Evolutionary conservation across 2,329 filamentous ascomycete genomes (phyloP), one percentile per base, ranked within the genome.

Genomic region (Fusarium tricinctum): DNA sequence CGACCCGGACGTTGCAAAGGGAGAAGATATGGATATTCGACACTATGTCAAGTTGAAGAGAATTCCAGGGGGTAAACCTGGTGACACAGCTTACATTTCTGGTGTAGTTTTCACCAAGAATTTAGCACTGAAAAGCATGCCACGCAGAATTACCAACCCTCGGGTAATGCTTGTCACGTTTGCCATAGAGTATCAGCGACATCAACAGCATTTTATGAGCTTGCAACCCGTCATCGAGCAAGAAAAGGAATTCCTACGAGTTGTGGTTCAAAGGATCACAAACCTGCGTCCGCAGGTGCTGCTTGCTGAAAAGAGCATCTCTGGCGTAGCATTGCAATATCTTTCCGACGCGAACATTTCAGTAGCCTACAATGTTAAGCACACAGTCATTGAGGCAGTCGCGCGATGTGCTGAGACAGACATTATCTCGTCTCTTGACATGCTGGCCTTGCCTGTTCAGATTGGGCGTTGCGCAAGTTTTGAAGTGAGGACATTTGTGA

Each of bases 71-170:
- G 95, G 94, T 17, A 91, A 88, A 68, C 94, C 95, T 19, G 90
- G 92, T 23, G 95, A 99, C 78, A 98, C 95, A 8, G 90, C 91
- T n/a, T 99, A 99, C 78, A 91, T 98, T 17, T 97, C 96, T 12
- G 97, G 96, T 1, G 91, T 99, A 10, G 94, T 99, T 2, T 99
- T 99, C 77, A 96, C 94, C 14, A 99, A 99, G 77, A 99, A 99
- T 68, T 83, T 99, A 50, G 96, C 97, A 0, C 82, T 98, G 52
- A 99, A 99, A 78, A 97, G 92, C 78, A 99, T 99, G 96, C 91
- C 92, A 19, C 88, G 96, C 58, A 92, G 89, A 66, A 96, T 98
- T 66, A 79, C 86, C 14, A 91, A 92, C 55, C 96, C 96, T 5
- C 90, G 93, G 32, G 96, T 99, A 64, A 86, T 97, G 48, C 93